Evolutionary conservation across 2,329 filamentous ascomycete species (phyloP).

Genomic region (Talaromyces sp.): DNA sequence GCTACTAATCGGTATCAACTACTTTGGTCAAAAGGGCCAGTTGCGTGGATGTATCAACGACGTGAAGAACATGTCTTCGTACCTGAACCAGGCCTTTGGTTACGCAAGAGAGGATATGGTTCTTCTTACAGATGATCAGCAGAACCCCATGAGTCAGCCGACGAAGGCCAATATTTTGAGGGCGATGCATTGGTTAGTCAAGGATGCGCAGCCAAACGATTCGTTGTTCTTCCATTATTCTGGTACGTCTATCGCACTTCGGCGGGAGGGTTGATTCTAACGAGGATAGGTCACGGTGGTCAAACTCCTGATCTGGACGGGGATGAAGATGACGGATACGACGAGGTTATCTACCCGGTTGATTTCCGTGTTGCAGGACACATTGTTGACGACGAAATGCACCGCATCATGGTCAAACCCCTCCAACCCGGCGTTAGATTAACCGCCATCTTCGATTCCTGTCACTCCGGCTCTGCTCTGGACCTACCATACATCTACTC

Average conservation of each 20-base stretch:
- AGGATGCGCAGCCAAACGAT: conserved; percentile 87
- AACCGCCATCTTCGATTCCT: conserved; percentile 67
- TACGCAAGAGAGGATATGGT: conserved; percentile 98
- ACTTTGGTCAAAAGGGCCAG: conserved; percentile 88
- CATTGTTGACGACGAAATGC: conserved; percentile 76
- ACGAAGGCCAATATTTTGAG: conserved; percentile 92
- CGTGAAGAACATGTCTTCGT: conserved; percentile 93
- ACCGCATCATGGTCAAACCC: conserved; percentile 70
- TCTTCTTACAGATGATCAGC: conserved; percentile 90
- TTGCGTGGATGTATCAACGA: conserved; percentile 94
- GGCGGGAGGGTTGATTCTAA: background rate
- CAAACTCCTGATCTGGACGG: conserved; percentile 70
- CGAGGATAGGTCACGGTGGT: conserved; percentile 63
- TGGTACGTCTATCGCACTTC: conserved; percentile 52
- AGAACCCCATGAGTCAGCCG: conserved; percentile 94
- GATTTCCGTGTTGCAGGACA: conserved; percentile 68
- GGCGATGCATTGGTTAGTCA: conserved; percentile 97
- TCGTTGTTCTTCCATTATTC: conserved; percentile 98
- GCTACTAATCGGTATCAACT: conserved; percentile 90
- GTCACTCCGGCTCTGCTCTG: conserved; percentile 64
- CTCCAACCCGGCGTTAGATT: conserved; percentile 77
- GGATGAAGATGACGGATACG: conserved; percentile 73
- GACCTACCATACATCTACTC: conserved; percentile 66
- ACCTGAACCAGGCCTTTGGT: conserved; percentile 81
- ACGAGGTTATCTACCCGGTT: conserved; percentile 76